A percentile compares a stretch with the other conserved stretches of the same genome.
Conservation (phyloP, 2,329 filamentous ascomycete species). For the Escovopsis sp. region DNA sequence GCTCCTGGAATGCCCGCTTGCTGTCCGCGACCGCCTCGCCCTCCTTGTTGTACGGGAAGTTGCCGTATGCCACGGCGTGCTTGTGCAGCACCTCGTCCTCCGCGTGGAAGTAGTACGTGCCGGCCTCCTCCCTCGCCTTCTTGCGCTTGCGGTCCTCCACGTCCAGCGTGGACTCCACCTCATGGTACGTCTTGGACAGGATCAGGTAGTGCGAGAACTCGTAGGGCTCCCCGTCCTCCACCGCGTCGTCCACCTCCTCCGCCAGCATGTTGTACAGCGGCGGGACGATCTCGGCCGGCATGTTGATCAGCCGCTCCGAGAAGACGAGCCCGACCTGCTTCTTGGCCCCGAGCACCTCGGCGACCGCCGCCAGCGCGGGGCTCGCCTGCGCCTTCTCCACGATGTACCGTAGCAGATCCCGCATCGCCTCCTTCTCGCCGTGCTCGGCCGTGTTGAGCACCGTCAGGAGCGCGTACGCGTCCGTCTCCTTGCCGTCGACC, state of each 20-base stretch:
- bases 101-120: conserved; percentile 82
- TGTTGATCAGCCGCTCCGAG: conserved; percentile 91
- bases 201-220: conserved; percentile 87
- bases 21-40: conserved; percentile 75
- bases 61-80: conserved; percentile 54
- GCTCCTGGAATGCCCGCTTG: conserved; percentile 86
- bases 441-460: conserved; percentile 73
- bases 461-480: conserved; percentile 86
- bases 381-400: conserved; percentile 37
- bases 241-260: conserved; percentile 77
- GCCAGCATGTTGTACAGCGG: conserved; percentile 91
- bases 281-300: conserved; percentile 82
- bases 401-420: conserved; percentile 59
- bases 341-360: conserved; percentile 36
- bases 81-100: conserved; percentile 84
- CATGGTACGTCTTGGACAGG: conserved; percentile 80
- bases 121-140: conserved; percentile 45
- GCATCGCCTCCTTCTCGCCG: conserved; percentile 57
- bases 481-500: conserved; percentile 84
- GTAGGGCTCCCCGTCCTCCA: conserved; percentile 86
- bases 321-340: conserved; percentile 69
- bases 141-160: conserved; percentile 46
- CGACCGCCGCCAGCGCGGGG: conserved; percentile 40
- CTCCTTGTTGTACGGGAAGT: conserved; percentile 66
- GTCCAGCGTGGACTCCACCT: conserved; percentile 70